phyloP scores from a whole-genome alignment of 1,284 basidiomycete species.

The Naganishia albida region DNA sequence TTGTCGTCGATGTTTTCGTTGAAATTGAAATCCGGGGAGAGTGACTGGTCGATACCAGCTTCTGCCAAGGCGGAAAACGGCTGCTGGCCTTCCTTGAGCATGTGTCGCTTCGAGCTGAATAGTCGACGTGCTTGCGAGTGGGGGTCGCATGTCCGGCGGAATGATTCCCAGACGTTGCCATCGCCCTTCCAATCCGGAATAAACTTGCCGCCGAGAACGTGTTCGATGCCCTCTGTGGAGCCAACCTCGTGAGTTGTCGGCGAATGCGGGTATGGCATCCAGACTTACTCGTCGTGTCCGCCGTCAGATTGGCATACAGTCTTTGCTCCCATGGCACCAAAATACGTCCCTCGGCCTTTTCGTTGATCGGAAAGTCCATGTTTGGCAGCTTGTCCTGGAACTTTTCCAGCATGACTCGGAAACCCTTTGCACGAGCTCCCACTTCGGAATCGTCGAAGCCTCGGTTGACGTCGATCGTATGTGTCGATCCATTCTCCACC shows the following conservation, averaged over 20 bases:
- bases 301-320: slow-evolving; percentile 67
- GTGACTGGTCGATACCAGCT: slow-evolving; percentile 52
- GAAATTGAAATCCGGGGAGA: slow-evolving; percentile 66
- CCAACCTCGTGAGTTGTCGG: not conserved
- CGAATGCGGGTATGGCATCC: not conserved
- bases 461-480: slow-evolving; percentile 65
- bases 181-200: slow-evolving; percentile 77
- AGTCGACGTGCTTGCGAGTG: slow-evolving; percentile 74
- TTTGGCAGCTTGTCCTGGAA: slow-evolving; percentile 77
- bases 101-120: slow-evolving; percentile 67
- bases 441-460: slow-evolving; percentile 67
- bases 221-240: slow-evolving; percentile 60
- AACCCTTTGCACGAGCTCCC: slow-evolving; percentile 73
- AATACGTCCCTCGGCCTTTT: slow-evolving; percentile 85
- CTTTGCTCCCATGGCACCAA: slow-evolving; percentile 83
- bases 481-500: slow-evolving; percentile 65
- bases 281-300: slow-evolving; percentile 52
- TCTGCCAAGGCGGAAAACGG: slow-evolving; percentile 53
- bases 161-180: slow-evolving; percentile 88
- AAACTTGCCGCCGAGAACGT: slow-evolving; percentile 69
- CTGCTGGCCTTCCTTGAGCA: slow-evolving; percentile 55
- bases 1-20: slow-evolving; percentile 62
- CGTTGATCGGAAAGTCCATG: slow-evolving; percentile 88
- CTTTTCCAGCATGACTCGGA: slow-evolving; percentile 69
- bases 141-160: slow-evolving; percentile 84